Evolutionary conservation across 1,284 basidiomycete species (phyloP).

Genomic region (Takashimella koratensis): DNA sequence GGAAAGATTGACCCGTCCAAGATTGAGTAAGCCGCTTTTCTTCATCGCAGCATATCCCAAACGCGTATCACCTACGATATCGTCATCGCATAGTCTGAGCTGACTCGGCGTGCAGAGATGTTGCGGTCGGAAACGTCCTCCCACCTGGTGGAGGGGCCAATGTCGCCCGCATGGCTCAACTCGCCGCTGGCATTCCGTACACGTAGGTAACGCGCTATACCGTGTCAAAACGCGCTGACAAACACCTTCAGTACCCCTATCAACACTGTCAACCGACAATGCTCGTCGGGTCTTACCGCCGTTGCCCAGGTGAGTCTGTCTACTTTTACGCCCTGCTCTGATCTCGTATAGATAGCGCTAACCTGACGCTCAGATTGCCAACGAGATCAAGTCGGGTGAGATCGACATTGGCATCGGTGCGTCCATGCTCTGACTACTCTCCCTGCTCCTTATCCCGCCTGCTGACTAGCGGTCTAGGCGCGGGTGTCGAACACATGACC

Average conservation of each 20-base stretch:
- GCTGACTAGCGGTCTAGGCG: conserved; percentile 55
- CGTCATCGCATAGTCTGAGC: no score
- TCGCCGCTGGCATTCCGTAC: conserved; percentile 87
- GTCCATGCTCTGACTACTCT: conserved; percentile 28
- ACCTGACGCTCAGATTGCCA: conserved; percentile 73
- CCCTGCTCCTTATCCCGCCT: neutral
- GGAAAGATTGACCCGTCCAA: conserved; percentile 41
- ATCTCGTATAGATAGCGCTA: neutral
- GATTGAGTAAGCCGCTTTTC: conserved; percentile 37
- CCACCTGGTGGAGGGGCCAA: conserved; percentile 85
- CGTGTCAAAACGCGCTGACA: neutral
- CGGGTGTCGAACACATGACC: conserved; percentile 96
- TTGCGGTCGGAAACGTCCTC: conserved; percentile 90
- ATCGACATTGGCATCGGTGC: conserved; percentile 89
- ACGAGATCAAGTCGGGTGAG: conserved; percentile 75
- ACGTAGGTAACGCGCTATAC: conserved; percentile 51
- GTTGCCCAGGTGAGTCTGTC: conserved; percentile 58
- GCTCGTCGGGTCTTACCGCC: conserved; percentile 85
- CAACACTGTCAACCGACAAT: conserved; percentile 91
- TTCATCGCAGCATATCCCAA: conserved; percentile 55
- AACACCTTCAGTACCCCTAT: conserved; percentile 51
- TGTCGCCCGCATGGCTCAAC: conserved; percentile 88
- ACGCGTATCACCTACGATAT: no score
- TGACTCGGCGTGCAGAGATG: conserved; percentile 81
- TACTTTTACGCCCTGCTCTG: no score